These are phyloP conservation scores for Neofusicoccum umdonicola DNA, from an alignment of 2,329 filamentous ascomycete species.

Conservation along the genomic window DNA sequence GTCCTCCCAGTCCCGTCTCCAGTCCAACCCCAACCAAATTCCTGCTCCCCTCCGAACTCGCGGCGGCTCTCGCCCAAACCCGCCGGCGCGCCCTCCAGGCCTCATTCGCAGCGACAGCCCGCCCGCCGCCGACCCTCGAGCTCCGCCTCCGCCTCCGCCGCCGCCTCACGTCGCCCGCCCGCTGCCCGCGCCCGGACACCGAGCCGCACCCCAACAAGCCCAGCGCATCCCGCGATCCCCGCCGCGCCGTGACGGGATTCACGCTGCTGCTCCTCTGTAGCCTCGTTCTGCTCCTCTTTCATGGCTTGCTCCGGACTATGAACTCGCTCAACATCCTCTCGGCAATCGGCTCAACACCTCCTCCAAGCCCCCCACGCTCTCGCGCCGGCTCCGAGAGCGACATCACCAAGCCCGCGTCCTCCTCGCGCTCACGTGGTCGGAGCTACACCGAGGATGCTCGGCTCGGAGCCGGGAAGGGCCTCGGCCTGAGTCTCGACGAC, in stretches of 20 bases:
- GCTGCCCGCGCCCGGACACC: neutral
- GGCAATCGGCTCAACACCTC: conserved; percentile 61
- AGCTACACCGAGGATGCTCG: conserved; percentile 12
- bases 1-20: conserved; percentile 4
- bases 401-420: conserved; percentile 31
- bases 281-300: conserved; percentile 26
- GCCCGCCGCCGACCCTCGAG: neutral
- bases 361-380: conserved; percentile 50
- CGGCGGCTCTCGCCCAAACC: conserved; percentile 11
- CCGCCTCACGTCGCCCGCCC: neutral
- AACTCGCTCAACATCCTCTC: conserved; percentile 96
- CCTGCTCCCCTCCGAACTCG: neutral
- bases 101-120: neutral
- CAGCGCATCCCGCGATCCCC: conserved; percentile 5
- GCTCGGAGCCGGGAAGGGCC: conserved; percentile 4
- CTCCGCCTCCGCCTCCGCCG: neutral
- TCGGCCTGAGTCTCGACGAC: neutral
- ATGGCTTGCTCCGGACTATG: conserved; percentile 66
- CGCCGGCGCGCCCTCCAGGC: conserved; percentile 5
- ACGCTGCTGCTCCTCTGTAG: conserved; percentile 9
- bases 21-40: neutral
- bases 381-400: conserved; percentile 55
- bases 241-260: conserved; percentile 4
- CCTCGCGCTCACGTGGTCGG: conserved; percentile 21
- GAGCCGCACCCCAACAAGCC: neutral